These are phyloP conservation scores for Saururus chinensis DNA, from an alignment of 164 flowering plant species.

Conservation along the genomic window DNA sequence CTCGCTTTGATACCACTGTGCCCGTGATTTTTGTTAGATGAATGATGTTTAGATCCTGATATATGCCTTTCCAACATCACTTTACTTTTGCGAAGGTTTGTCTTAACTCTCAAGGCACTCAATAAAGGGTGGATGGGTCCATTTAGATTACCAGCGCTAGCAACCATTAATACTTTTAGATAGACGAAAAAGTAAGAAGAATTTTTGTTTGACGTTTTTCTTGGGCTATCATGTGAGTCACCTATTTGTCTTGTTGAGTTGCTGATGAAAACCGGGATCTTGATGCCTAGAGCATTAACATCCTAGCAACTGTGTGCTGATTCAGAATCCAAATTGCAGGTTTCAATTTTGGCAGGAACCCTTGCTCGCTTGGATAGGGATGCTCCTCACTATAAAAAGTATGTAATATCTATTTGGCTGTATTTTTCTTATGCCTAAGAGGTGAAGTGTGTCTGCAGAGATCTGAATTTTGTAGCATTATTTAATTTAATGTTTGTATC, in stretches of 20 bases:
- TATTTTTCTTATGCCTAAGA: background rate
- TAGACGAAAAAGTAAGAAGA: no score
- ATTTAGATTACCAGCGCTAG: no score
- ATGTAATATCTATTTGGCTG: conserved; percentile 11
- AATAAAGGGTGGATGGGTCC: no score
- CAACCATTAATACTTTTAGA: no score
- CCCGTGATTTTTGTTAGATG: no score
- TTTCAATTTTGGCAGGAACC: conserved; percentile 91
- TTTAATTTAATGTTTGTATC: no score
- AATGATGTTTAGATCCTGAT: no score
- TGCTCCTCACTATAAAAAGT: conserved; percentile 93
- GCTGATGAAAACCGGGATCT: background rate
- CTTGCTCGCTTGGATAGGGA: conserved; percentile 97
- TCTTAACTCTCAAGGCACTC: no score
- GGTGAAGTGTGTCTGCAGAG: background rate
- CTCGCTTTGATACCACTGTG: no score
- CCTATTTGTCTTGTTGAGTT: background rate
- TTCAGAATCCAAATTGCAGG: conserved; percentile 28
- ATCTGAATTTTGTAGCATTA: background rate
- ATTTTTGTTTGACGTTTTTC: background rate
- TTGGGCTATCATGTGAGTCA: background rate
- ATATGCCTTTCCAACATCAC: no score
- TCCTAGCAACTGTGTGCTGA: background rate
- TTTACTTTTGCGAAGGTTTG: no score
- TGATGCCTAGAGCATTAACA: background rate